Conservation (phyloP, 2,329 filamentous ascomycete genomes). For the Fusarium abutilonis region DNA sequence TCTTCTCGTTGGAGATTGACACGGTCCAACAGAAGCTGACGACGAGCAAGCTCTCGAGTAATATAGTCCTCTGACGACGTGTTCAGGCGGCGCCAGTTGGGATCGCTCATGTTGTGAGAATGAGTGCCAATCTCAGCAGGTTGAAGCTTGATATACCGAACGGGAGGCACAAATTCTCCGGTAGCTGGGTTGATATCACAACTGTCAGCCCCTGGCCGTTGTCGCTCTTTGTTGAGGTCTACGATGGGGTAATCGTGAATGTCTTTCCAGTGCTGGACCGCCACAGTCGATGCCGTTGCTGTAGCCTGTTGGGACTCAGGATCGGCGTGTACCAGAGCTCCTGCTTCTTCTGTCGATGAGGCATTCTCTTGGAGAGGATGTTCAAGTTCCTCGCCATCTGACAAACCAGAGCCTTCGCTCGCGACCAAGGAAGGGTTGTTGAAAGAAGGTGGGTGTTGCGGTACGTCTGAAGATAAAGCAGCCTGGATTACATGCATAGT, state of each 20-base stretch:
- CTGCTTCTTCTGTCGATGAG: too few species aligned
- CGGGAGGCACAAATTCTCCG: slow-evolving; percentile 48
- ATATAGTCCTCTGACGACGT: slow-evolving; percentile 46
- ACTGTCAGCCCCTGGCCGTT: slow-evolving; percentile 2
- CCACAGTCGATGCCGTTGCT: background rate
- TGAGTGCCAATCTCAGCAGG: slow-evolving; percentile 6
- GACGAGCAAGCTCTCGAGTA: slow-evolving; percentile 37
- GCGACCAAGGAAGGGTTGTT: slow-evolving; percentile 21
- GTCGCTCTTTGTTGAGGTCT: background rate
- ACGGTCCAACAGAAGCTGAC: slow-evolving; percentile 19
- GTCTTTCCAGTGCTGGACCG: slow-evolving; percentile 11
- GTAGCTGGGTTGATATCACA: slow-evolving; percentile 53
- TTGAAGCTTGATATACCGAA: slow-evolving; percentile 49
- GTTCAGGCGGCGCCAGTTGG: slow-evolving; percentile 45
- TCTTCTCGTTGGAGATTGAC: slow-evolving; percentile 1
- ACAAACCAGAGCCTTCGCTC: slow-evolving; percentile 11
- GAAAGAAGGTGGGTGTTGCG: background rate
- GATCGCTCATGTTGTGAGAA: slow-evolving; percentile 21
- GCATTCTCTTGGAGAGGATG: background rate
- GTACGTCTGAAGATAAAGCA: background rate
- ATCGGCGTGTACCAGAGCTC: background rate
- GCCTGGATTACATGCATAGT: slow-evolving; percentile 39
- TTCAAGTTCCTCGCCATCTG: background rate
- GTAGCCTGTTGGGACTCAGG: background rate
- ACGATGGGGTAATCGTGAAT: slow-evolving; percentile 1